Evolutionary conservation across 2,329 filamentous ascomycete species (phyloP), one percentile per base, ranked within the genome.

Genomic region (Mollisia scopiformis): DNA sequence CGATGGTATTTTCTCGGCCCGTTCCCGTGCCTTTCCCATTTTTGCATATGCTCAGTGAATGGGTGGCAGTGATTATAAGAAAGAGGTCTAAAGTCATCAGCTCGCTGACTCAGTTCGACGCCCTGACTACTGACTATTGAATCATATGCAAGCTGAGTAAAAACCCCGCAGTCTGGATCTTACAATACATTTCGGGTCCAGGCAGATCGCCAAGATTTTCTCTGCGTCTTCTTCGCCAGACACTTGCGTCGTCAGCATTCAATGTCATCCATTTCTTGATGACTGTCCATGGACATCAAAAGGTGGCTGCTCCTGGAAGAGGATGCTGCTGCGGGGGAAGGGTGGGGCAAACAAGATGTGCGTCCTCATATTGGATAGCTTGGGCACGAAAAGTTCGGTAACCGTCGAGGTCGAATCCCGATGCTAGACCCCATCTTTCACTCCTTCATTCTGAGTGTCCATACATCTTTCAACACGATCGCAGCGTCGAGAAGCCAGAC

Each of bases 1-100:
- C 49, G 66, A 68, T 68, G 62, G 58, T 66, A 65, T 63, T 61
- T 49, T 46, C 55, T 60, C 54, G 60, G 39, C 35, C 35, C 65
- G 58, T 60, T 27, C 14, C 11, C 16, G 33, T 14, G 39, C 41
- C 65, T 60, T 60, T 27, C 14, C 11, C 16, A 25, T 14, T 50
- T 51, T 19, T 25, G 37, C 41, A n/a, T 37, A 43, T 10, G n/a
- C 21, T 19, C 3, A 28, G n/a, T 41, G 21, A 25, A 39, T 41
- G 46, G 55, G 43, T 49, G 55, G 31, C 39, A 50, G 30, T 57
- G 30, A 41, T 23, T 49, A 31, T 35, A 50, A 13, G 28, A 55
- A 55, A 21, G 14, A 21, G 30, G 43, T 7, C 43, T 25, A 25
- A 13, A 27, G 43, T 47, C 43, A 47, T 47, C 43, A 47, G 25